Base-by-base conservation (phyloP, 1,284 basidiomycete species). In the Trichosporon coremiiforme region DNA sequence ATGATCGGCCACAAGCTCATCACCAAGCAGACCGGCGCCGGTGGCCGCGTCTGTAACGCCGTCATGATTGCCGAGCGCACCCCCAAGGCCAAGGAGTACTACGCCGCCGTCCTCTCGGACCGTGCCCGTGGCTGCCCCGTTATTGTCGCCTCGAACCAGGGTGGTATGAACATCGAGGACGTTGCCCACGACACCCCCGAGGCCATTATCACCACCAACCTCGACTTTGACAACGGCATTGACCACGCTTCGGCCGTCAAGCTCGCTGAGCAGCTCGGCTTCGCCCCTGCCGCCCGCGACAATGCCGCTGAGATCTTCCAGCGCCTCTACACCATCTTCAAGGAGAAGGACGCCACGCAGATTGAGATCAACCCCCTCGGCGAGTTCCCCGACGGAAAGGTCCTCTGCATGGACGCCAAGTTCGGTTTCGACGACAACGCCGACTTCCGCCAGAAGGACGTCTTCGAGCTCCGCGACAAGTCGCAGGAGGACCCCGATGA, bases 321-420 rank as follows among this genome's bases (percentile, higher is more conserved):
- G 80, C 93, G 96, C 81, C 88, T 99, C 70, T 98, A 98, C 87
- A 91, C 89, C 81, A 91, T 99, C 79, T 99, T 98, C 88, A 96
- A 95, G 85, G 95, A 98, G 75, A 98, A 96, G 87, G 97, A 99
- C 83, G 94, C 96, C 5, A 99, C 97, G 5, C 97, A 99, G 85
- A 98, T 99, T 79, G 97, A 99, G 86, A 99, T 99, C 84, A 99
- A 99, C 86, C 97, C 97, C 29, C 86, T 99, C 85, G 94, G 95
- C n/a, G 91, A 98, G 85, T 92, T 95, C 65, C 88, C 87, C 45
- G 95, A 98, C 80, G 97, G 97, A 12, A 89, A 88, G 75, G 95
- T 99, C 66, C 90, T 99, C 68, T 99, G 95, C 87, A 99, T 99
- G 97, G 97, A 99, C 83, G 97, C 97, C 82, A 99, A 99, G 85